phyloP scores from a whole-genome alignment of 352 stramenopile species.

The Globisporangium paddicum region DNA sequence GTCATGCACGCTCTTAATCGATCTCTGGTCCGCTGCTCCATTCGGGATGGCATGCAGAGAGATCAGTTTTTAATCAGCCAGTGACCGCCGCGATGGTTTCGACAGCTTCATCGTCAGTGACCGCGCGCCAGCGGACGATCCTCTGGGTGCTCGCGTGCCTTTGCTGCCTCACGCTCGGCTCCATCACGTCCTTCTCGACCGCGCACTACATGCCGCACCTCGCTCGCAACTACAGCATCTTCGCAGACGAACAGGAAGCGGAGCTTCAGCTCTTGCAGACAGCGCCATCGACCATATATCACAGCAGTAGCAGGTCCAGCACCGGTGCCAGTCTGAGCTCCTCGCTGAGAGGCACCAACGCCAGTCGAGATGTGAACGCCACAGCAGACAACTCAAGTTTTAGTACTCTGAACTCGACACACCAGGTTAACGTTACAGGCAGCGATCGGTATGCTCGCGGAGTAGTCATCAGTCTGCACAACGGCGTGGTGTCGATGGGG shows the following conservation, averaged over 20 bases:
- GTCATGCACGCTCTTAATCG: too few relatives aligned
- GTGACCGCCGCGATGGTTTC: not conserved
- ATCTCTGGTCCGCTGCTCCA: too few relatives aligned
- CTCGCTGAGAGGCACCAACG: not conserved
- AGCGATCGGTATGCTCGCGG: conserved; percentile 13
- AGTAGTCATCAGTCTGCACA: conserved; percentile 38
- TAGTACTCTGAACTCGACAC: not conserved
- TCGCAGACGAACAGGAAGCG: not conserved
- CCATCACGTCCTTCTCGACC: conserved; percentile 26
- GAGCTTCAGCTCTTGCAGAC: conserved; percentile 5
- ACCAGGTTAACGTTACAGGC: not conserved
- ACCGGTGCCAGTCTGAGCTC: not conserved
- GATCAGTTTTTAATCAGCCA: not conserved
- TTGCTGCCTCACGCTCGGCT: conserved; percentile 34
- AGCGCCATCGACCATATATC: not conserved
- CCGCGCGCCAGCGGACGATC: conserved; percentile 15
- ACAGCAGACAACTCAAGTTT: not conserved
- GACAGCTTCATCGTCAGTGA: not conserved
- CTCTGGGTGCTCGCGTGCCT: conserved; percentile 32
- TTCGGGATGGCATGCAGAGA: not conserved
- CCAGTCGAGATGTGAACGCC: not conserved
- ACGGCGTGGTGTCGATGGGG: conserved; percentile 41
- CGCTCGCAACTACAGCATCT: not conserved
- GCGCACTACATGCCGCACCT: conserved; percentile 14
- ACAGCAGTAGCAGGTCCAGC: not conserved